Evolutionary conservation across 306 rosid genomes (phyloP).

Genomic region (Hippophae tibetana): DNA sequence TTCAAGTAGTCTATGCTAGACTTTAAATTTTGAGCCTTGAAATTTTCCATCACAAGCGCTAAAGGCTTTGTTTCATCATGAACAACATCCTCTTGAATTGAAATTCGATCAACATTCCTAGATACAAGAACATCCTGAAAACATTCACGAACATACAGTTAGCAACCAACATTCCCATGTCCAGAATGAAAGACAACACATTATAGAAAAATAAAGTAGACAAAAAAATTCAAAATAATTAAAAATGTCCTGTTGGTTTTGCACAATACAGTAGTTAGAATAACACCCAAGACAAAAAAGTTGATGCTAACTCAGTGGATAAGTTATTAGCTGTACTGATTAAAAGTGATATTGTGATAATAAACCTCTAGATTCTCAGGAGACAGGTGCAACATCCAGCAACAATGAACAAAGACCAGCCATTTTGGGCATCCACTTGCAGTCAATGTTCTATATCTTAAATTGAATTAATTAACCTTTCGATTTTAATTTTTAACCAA

Average conservation of each 20-base stretch:
- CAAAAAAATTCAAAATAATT: slow-evolving; percentile 1
- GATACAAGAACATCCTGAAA: slow-evolving; percentile 44
- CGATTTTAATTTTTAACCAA: too few relatives aligned
- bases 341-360: too few relatives aligned
- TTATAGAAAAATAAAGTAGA: slow-evolving; percentile 7
- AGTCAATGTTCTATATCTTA: too few relatives aligned
- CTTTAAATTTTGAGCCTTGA: slow-evolving; percentile 43
- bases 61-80: slow-evolving; percentile 38
- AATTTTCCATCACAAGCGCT: slow-evolving; percentile 38
- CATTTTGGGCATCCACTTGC: too few relatives aligned
- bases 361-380: too few relatives aligned
- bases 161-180: slow-evolving; percentile 14
- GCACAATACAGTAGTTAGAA: background rate
- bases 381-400: too few relatives aligned
- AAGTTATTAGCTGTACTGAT: too few relatives aligned
- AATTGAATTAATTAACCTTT: too few relatives aligned
- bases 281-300: background rate
- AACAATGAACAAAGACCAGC: too few relatives aligned
- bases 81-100: slow-evolving; percentile 33
- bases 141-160: slow-evolving; percentile 18
- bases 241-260: slow-evolving; percentile 1
- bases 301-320: too few relatives aligned
- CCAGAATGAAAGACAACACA: slow-evolving; percentile 7
- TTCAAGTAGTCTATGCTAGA: slow-evolving; percentile 71
- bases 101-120: slow-evolving; percentile 30